Evolutionary conservation across 768 basidiomycete genomes (phyloP), one percentile per base, ranked within the genome.

Genomic region (Lentinula sp.): DNA sequence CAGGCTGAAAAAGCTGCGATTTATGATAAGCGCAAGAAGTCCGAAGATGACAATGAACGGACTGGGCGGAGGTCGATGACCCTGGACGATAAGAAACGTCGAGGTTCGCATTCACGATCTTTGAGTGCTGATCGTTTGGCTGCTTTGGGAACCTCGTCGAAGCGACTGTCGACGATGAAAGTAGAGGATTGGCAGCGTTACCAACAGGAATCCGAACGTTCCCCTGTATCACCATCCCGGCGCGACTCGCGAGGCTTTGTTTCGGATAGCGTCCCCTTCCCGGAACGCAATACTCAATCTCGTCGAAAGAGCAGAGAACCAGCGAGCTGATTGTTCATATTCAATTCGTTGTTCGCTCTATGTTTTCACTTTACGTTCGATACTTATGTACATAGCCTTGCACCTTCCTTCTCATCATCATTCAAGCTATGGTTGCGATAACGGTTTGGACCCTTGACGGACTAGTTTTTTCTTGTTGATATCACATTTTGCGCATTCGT

Each of bases 171-270:
- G 45, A 84, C 80, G 69, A 71, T 92, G 77, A 91, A 91, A 70
- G 91, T 93, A 43, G 88, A 91, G 70, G 91, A 91, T 69, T 93
- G 91, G 91, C 86, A 90, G 71, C 81, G 82, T 64, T 80, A 85
- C 66, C 91, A 92, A 69, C 77, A 83, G 57, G 80, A 84, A 49
- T 73, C 71, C 60, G 75, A 75, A 23, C 23, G 45, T 31, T 32
- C 60, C 39, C 48, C 57, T 13, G 31, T 35, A 16, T 43, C 45
- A 5, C 40, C 45, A 16, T 31, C 57, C 32, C 57, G 63, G 74
- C 71, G 76, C 42, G 72, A 78, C 51, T 74, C 76, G 46, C 70
- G 72, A 61, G 72, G 70, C 34, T 62, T 68, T 40, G 64, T 66
- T 61, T 60, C 67, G 40, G 65, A 65, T 40, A 69, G 73, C 16